phyloP scores from a whole-genome alignment of 2,329 filamentous ascomycete species.

The Ascocoryne sarcoides region DNA sequence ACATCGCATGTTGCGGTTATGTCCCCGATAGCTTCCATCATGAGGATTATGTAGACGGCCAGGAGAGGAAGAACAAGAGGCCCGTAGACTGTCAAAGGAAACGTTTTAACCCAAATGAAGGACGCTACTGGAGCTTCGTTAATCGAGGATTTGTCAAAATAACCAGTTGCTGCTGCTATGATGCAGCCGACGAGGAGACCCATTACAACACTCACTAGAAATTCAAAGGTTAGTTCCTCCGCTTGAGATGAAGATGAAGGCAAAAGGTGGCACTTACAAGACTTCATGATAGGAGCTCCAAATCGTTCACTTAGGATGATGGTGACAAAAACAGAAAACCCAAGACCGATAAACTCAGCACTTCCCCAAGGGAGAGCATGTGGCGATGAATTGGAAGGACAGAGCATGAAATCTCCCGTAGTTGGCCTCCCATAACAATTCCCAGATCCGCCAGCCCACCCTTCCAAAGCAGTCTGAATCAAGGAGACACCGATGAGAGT shows the following conservation, averaged over 20 bases:
- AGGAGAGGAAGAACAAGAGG: slow-evolving; percentile 66
- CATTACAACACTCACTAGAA: slow-evolving; percentile 46
- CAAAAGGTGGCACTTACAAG: too few species aligned
- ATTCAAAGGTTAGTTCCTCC: too few species aligned
- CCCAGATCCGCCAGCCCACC: slow-evolving; percentile 71
- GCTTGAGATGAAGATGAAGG: too few species aligned
- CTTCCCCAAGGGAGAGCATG: slow-evolving; percentile 70
- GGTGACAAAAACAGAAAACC: slow-evolving; percentile 70
- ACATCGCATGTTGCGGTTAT: slow-evolving; percentile 78
- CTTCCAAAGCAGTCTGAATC: slow-evolving; percentile 61
- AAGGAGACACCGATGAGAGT: slow-evolving; percentile 65
- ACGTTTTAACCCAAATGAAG: slow-evolving; percentile 74
- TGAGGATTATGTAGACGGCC: slow-evolving; percentile 61
- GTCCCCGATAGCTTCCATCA: slow-evolving; percentile 72
- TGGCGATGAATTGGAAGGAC: slow-evolving; percentile 59
- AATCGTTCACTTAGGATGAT: slow-evolving; percentile 77
- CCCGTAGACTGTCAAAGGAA: slow-evolving; percentile 61
- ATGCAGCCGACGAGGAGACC: slow-evolving; percentile 70
- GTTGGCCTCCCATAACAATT: slow-evolving; percentile 41
- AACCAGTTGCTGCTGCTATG: slow-evolving; percentile 67
- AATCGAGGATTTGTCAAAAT: slow-evolving; percentile 66
- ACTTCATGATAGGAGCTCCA: slow-evolving; percentile 75
- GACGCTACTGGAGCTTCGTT: slow-evolving; percentile 60
- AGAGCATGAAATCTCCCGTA: slow-evolving; percentile 49
- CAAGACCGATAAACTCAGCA: slow-evolving; percentile 69